These are phyloP conservation scores for Trametes villosa DNA, from an alignment of 768 basidiomycete species.

Conservation along the genomic window DNA sequence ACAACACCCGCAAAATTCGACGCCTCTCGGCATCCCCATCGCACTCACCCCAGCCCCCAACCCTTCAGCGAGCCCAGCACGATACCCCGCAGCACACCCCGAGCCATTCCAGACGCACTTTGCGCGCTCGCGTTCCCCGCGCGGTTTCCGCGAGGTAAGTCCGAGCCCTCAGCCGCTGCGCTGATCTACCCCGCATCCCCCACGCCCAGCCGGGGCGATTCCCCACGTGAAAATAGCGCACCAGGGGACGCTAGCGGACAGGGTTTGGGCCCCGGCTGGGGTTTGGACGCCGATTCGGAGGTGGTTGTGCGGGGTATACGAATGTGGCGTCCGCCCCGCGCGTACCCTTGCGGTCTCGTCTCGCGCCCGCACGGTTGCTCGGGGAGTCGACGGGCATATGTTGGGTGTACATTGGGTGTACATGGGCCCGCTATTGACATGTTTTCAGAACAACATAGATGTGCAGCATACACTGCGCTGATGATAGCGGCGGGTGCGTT, in stretches of 20 bases:
- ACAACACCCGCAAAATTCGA: too few relatives aligned
- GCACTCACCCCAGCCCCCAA: neutral
- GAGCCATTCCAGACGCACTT: neutral
- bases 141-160: neutral
- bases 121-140: neutral
- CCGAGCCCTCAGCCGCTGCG: neutral
- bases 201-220: neutral
- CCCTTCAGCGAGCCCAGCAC: neutral
- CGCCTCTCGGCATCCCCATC: neutral
- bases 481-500: too few relatives aligned
- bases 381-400: too few relatives aligned
- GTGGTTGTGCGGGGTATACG: neutral
- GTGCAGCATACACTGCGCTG: too few relatives aligned
- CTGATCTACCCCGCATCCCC: conserved; percentile 15
- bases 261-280: neutral
- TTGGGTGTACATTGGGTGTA: too few relatives aligned
- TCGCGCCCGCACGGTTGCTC: neutral
- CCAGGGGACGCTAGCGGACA: neutral
- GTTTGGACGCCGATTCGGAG: conserved; percentile 8
- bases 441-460: too few relatives aligned
- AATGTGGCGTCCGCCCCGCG: neutral
- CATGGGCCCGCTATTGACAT: too few relatives aligned
- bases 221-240: too few relatives aligned
- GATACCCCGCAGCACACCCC: neutral
- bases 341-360: too few relatives aligned